These are phyloP conservation scores for Onygenales sp. DNA, from an alignment of 2,329 filamentous ascomycete species.

Conservation along the genomic window DNA sequence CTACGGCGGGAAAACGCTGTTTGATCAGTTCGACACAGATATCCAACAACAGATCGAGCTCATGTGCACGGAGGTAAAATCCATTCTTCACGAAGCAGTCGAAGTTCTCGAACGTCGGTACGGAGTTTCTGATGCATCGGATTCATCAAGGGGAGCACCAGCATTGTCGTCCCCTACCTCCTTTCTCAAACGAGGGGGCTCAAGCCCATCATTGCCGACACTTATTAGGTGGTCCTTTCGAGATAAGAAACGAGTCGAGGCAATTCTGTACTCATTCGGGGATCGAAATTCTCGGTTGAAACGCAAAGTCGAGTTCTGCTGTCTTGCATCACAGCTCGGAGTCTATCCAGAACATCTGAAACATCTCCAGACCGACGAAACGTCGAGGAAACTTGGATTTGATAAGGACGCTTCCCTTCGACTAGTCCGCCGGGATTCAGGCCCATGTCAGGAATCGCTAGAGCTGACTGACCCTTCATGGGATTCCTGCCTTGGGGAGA, in stretches of 20 bases:
- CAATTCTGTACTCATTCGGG: constrained; percentile 8
- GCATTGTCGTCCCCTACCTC: no score
- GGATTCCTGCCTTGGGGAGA: no score
- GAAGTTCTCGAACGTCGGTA: constrained; percentile 3
- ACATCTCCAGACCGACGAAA: constrained; percentile 10
- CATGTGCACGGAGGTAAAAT: constrained; percentile 1
- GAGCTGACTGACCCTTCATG: no score
- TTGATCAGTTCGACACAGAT: constrained; percentile 10
- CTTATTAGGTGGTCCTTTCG: constrained; percentile 8
- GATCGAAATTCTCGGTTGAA: constrained; percentile 10
- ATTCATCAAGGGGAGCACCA: no score
- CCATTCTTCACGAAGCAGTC: constrained; percentile 7
- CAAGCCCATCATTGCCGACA: no score
- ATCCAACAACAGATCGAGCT: constrained; percentile 11
- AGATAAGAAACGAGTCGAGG: constrained; percentile 10
- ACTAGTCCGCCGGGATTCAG: no score
- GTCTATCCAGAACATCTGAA: constrained; percentile 6
- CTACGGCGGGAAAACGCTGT: constrained; percentile 5
- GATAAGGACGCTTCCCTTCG: constrained; percentile 11
- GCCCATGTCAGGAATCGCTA: no score
- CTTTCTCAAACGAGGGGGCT: no score
- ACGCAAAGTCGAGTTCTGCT: constrained; percentile 12
- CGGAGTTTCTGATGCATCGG: no score
- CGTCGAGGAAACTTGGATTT: constrained; percentile 9
- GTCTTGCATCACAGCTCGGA: constrained; percentile 8